These are phyloP conservation scores for Ocimum tenuiflorum DNA, from an alignment of 257 asterid species.

Conservation along the genomic window DNA sequence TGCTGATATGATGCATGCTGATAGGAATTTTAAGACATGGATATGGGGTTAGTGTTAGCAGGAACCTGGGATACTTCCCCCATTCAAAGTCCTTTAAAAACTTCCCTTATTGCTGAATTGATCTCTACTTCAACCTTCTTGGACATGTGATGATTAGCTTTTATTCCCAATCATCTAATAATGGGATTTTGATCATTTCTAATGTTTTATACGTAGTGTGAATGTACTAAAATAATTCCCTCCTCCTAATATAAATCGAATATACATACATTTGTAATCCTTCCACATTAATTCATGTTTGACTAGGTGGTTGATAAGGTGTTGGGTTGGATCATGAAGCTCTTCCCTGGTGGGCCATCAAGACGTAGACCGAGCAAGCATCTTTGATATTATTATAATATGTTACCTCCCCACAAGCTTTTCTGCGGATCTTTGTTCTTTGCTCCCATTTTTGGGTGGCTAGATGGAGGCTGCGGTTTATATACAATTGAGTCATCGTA, in stretches of 20 bases:
- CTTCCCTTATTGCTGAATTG: not conserved
- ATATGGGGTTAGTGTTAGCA: not conserved
- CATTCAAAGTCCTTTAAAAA: not conserved
- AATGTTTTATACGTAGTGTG: not conserved
- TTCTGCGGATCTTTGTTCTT: conserved; percentile 27
- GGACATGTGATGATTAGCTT: not conserved
- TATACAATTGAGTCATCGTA: conserved; percentile 36
- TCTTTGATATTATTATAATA: conserved; percentile 32
- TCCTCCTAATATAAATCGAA: not conserved
- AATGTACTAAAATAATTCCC: not conserved
- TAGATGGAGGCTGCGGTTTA: conserved; percentile 40
- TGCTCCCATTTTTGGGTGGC: conserved; percentile 33
- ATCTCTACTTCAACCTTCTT: not conserved
- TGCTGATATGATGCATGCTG: not conserved
- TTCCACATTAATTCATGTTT: not conserved
- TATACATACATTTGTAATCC: not conserved
- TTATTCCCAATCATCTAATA: not conserved
- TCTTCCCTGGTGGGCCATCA: conserved; percentile 94
- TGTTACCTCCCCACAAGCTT: conserved; percentile 8
- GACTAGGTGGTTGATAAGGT: conserved; percentile 91
- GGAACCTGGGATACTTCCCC: not conserved
- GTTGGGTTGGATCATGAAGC: conserved; percentile 96
- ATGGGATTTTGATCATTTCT: not conserved
- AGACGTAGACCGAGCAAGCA: conserved; percentile 70
- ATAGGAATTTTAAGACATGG: not conserved